These are phyloP conservation scores for Acer saccharum DNA, from an alignment of 345 rosid species.

Conservation along the genomic window DNA sequence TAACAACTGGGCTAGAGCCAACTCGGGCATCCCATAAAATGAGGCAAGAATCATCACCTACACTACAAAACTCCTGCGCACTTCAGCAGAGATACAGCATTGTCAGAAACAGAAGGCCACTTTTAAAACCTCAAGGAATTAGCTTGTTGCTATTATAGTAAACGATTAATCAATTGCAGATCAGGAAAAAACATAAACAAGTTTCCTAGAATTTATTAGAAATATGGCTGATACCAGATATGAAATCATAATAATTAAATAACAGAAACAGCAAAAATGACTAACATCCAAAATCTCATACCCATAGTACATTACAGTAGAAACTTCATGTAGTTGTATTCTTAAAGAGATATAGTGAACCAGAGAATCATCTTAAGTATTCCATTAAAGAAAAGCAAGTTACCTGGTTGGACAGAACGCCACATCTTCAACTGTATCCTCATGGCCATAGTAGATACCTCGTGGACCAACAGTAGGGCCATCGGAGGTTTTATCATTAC, in stretches of 20 bases:
- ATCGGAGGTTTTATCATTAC: constrained; percentile 62
- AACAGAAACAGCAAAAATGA: not conserved
- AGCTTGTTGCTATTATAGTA: not conserved
- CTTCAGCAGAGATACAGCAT: constrained; percentile 42
- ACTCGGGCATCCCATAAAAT: constrained; percentile 97
- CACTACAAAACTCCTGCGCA: constrained; percentile 98
- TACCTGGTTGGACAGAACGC: constrained; percentile 96
- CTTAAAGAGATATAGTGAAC: not conserved
- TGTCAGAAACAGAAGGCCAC: constrained; percentile 27
- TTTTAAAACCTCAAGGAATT: constrained; percentile 14
- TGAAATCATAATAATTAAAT: not conserved
- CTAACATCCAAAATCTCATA: not conserved
- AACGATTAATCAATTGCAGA: not conserved
- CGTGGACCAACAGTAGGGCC: constrained; percentile 91
- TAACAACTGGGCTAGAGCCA: constrained; percentile 76
- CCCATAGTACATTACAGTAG: not conserved
- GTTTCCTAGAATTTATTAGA: not conserved
- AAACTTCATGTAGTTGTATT: not conserved
- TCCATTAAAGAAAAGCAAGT: constrained; percentile 19
- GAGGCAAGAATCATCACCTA: constrained; percentile 99
- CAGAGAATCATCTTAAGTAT: not conserved
- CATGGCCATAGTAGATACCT: constrained; percentile 89
- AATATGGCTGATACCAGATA: not conserved
- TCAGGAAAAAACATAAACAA: not conserved
- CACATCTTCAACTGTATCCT: constrained; percentile 98